Evolutionary conservation across 2,329 filamentous ascomycete species (phyloP).

Genomic region (Botrytis galanthina): DNA sequence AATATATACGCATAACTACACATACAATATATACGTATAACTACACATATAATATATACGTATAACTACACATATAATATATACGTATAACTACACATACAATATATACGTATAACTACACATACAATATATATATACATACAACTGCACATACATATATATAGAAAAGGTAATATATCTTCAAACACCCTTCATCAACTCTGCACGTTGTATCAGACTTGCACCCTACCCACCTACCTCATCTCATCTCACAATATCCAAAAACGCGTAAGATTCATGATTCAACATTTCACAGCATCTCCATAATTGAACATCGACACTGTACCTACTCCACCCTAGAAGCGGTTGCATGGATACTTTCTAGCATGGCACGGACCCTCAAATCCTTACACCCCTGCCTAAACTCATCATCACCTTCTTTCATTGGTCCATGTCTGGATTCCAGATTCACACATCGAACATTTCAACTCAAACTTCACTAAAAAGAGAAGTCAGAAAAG

Average conservation of each 20-base stretch:
- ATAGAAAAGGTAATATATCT: background rate
- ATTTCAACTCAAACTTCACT: background rate
- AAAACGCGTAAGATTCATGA: background rate
- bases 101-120: too few relatives aligned
- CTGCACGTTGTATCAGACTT: background rate
- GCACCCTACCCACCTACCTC: background rate
- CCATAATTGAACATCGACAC: background rate
- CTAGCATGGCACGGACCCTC: background rate
- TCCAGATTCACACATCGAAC: slow-evolving; percentile 10
- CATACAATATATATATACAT: background rate
- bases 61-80: background rate
- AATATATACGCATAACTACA: too few relatives aligned
- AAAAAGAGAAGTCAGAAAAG: background rate
- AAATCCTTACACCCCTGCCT: background rate
- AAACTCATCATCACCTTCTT: background rate
- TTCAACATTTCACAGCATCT: background rate
- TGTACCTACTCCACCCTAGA: too few relatives aligned
- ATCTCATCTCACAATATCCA: background rate
- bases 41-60: background rate
- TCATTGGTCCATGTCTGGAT: background rate
- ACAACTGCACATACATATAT: background rate
- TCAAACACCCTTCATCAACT: background rate
- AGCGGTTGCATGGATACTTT: background rate
- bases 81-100: too few relatives aligned
- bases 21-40: background rate